Percentiles rank a stretch among this genome's conserved stretches.
These are phyloP conservation scores for Schizonepeta tenuifolia DNA, from an alignment of 257 asterid species.

Conservation along the genomic window DNA sequence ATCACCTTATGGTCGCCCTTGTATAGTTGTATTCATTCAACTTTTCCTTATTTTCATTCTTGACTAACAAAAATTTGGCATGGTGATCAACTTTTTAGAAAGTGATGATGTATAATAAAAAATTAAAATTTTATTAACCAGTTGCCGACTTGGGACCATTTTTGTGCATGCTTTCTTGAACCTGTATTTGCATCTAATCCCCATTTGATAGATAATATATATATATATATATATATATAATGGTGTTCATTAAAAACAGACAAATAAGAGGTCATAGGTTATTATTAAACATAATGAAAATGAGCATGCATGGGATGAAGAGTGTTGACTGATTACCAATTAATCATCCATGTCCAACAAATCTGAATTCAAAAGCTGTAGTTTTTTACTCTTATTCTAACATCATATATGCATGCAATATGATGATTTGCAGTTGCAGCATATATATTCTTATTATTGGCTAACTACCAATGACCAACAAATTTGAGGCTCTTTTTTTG, in stretches of 20 bases:
- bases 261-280: slow-evolving; percentile 17
- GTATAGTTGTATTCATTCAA: no score
- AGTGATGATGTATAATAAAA: slow-evolving; percentile 6
- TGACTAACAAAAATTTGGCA: neutral
- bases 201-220: neutral
- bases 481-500: neutral
- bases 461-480: slow-evolving; percentile 16
- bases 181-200: slow-evolving; percentile 32
- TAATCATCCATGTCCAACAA: slow-evolving; percentile 1
- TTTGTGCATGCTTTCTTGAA: slow-evolving; percentile 25
- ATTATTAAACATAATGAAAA: neutral
- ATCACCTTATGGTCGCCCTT: neutral
- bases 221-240: neutral
- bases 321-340: slow-evolving; percentile 15
- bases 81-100: neutral
- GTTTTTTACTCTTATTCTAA: slow-evolving; percentile 29
- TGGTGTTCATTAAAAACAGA: neutral
- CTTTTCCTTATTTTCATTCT: neutral
- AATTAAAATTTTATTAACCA: slow-evolving; percentile 4
- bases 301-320: slow-evolving; percentile 1
- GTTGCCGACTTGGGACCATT: slow-evolving; percentile 36
- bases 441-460: slow-evolving; percentile 21
- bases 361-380: slow-evolving; percentile 1
- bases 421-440: neutral
- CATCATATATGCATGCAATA: neutral